Percentiles rank a stretch among this genome's conserved stretches.
Conservation (phyloP, 1,139 yeast species). For the Geotrichum bryndzae region DNA sequence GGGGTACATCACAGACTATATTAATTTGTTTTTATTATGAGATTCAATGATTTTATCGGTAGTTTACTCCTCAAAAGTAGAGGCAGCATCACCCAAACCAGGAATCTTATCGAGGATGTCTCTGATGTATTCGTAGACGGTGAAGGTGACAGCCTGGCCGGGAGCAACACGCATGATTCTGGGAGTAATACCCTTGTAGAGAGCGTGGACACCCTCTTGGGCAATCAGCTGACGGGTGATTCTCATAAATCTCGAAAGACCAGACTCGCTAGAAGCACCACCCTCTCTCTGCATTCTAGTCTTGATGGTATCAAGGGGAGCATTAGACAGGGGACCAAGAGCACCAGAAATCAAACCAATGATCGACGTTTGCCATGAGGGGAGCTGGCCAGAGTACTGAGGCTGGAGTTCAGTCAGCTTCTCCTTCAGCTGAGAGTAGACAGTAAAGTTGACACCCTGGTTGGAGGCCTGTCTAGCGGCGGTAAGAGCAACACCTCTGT, state of each 20-base stretch:
- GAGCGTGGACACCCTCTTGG: slow-evolving; percentile 83
- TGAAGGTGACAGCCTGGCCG: slow-evolving; percentile 97
- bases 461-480: slow-evolving; percentile 98
- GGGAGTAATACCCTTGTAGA: slow-evolving; percentile 96
- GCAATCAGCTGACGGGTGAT: slow-evolving; percentile 76
- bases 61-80: slow-evolving; percentile 34
- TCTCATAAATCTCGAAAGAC: slow-evolving; percentile 67
- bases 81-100: slow-evolving; percentile 29
- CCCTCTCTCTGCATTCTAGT: slow-evolving; percentile 93
- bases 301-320: slow-evolving; percentile 95
- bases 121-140: slow-evolving; percentile 88
- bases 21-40: background rate
- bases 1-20: background rate
- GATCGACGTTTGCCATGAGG: slow-evolving; percentile 89
- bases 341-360: slow-evolving; percentile 95
- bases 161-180: slow-evolving; percentile 99
- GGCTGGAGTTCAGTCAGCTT: slow-evolving; percentile 53
- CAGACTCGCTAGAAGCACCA: slow-evolving; percentile 61
- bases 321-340: slow-evolving; percentile 94
- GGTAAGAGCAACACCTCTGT: slow-evolving; percentile 91
- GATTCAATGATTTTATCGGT: background rate
- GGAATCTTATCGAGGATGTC: slow-evolving; percentile 53
- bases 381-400: slow-evolving; percentile 56
- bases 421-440: slow-evolving; percentile 79
- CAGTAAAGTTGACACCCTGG: slow-evolving; percentile 98